Evolutionary conservation across 2,329 filamentous ascomycete genomes (phyloP), one percentile per base, ranked within the genome.

Genomic region (Colletotrichum tropicale): DNA sequence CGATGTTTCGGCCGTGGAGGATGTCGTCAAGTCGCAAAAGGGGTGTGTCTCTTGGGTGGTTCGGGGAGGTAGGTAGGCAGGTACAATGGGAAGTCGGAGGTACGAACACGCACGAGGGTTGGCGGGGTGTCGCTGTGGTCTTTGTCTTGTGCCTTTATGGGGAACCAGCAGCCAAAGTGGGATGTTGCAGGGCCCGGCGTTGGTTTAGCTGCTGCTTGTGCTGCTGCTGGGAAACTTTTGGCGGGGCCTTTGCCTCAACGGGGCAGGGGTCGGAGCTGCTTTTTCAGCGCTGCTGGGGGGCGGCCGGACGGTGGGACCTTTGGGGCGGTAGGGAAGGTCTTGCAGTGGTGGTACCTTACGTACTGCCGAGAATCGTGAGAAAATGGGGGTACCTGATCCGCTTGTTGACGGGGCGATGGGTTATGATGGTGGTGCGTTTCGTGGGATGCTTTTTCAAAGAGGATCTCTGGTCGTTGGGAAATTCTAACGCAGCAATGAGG

Each of bases 351-450:
- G 61, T 26, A 62, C 34, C 58, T 52, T 55, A 28, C 64, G 64
- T 66, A 65, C 12, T 15, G 21, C 36, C 21, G 60, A 24, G 24
- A 21, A 32, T 21, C 21, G 65, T 13, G 16, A 58, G 48, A 58
- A 36, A 66, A 56, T 34, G 38, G 58, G 43, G 66, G 48, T 60
- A 60, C 24, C 43, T 60, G 68, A 55, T 71, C 68, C 61, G 36
- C 68, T 26, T n/a, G 72, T 75, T 75, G 69, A 66, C 69, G 62
- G 68, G 72, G 36, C 48, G 55, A 75, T 67, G 62, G 61, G 6
- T 52, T n/a, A 52, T 26, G 43, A 21, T 5, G 30, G 43, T 71
- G 66, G 48, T 52, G 8, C 36, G 68, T 52, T 62, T 52, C 18
- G 61, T 52, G 56, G 26, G 8, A 56, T 70, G 71, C 56, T 70